phyloP scores from a whole-genome alignment of 306 rosid genomes.

The Castanea sativa region DNA sequence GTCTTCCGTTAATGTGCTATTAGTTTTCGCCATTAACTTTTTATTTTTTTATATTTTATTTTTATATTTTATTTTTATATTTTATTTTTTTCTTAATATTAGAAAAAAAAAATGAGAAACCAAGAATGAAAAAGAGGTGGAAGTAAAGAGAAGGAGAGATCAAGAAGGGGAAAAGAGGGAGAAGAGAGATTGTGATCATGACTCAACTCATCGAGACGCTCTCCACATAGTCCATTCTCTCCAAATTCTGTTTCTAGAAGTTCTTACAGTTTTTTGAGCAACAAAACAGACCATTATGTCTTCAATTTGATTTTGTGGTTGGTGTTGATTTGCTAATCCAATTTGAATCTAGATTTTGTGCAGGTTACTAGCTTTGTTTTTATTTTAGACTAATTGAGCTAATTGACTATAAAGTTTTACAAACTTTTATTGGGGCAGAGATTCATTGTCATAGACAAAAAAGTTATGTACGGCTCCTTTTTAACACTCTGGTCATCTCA shows the following conservation, averaged over 20 bases:
- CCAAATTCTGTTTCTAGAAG: not conserved
- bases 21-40: too few relatives aligned
- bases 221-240: too few relatives aligned
- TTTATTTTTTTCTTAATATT: too few relatives aligned
- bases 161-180: not conserved
- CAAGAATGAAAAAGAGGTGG: not conserved
- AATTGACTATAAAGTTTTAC: too few relatives aligned
- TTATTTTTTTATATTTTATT: too few relatives aligned
- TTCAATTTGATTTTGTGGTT: not conserved
- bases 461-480: not conserved
- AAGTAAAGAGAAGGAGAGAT: not conserved
- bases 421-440: not conserved
- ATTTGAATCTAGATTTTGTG: not conserved
- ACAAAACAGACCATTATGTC: not conserved
- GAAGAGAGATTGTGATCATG: not conserved
- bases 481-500: conserved; percentile 21
- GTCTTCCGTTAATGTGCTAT: too few relatives aligned
- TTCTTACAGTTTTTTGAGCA: not conserved
- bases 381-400: not conserved
- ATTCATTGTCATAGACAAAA: not conserved
- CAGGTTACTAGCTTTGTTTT: not conserved
- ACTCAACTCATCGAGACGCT: too few relatives aligned
- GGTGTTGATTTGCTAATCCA: not conserved
- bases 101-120: too few relatives aligned
- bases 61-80: too few relatives aligned